Evolutionary conservation across 306 rosid genomes (phyloP), one percentile per base, ranked within the genome.

Genomic region (Ziziphus jujuba): DNA sequence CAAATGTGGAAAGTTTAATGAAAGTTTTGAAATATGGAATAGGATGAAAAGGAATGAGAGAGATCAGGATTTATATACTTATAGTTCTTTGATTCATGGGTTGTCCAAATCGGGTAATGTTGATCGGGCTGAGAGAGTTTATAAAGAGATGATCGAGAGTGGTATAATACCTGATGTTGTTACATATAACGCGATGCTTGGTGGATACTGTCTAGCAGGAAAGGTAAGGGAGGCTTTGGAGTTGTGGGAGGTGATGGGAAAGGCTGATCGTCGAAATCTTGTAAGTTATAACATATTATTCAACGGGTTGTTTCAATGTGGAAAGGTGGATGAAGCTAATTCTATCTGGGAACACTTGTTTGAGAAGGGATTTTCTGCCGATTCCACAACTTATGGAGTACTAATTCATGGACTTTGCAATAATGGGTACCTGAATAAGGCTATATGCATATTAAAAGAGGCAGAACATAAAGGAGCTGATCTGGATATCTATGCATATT

Each of bases 331-430:
- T 43, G 85, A 75, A 75, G 95, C 95, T 2, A 21, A 84, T 58
- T 73, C 56, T 14, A 14, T 80, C 3, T 95, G 96, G 95, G 75
- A 80, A 71, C 64, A 73, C 68, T 71, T 88, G 80, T 34, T 5
- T 60, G 83, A 77, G 75, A 77, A 67, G 57, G 80, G 76, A 63
- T 69, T 36, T 56, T 35, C 34, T 52, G 84, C 77, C 0, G 89
- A 95, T 72, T 78, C 92, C 51, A 59, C 78, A 23, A 88, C 89
- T 13, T 88, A 81, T 45, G 95, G 97, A 56, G 70, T 87, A 53
- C 65, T 90, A 61, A 66, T 88, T 75, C 79, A 90, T 70, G 99
- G 99, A 48, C 76, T 90, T 59, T 90, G 99, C 74, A 87, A 70
- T 69, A 95, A 85, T 79, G 92, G 88, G 25, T 82, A 74, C 59